Evolutionary conservation across 805 yeast genomes (phyloP).

Genomic region (Yarrowia alimentaria): DNA sequence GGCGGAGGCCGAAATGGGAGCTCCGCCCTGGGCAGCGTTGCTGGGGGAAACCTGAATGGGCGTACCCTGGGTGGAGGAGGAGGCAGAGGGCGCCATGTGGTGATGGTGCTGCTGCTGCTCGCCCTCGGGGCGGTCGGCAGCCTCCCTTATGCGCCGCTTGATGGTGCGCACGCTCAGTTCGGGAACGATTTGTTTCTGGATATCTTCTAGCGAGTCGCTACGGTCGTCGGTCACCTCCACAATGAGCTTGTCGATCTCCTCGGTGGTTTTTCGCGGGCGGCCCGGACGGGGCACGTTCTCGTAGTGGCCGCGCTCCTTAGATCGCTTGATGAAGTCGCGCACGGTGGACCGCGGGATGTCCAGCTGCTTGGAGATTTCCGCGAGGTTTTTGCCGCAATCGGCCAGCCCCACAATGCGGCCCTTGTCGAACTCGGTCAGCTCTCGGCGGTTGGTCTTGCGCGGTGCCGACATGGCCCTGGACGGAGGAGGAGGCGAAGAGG

Average conservation of each 20-base stretch:
- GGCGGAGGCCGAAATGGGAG: neutral
- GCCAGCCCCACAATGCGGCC: slow-evolving; percentile 30
- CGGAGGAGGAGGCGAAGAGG: neutral
- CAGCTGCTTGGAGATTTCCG: slow-evolving; percentile 28
- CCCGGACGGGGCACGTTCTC: slow-evolving; percentile 29
- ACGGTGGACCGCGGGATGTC: slow-evolving; percentile 29
- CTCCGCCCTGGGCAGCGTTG: too few species aligned
- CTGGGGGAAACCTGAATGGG: too few species aligned
- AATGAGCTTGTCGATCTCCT: slow-evolving; percentile 27
- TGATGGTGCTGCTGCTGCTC: too few species aligned
- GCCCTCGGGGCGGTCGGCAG: slow-evolving; percentile 8
- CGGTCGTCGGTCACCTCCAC: slow-evolving; percentile 26
- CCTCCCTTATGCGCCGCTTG: slow-evolving; percentile 28
- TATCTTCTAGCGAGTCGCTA: slow-evolving; percentile 26
- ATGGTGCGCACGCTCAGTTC: slow-evolving; percentile 28
- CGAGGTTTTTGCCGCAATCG: slow-evolving; percentile 28
- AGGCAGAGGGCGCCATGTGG: too few species aligned
- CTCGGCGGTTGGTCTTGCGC: slow-evolving; percentile 29
- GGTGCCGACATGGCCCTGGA: slow-evolving; percentile 3
- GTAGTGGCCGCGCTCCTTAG: slow-evolving; percentile 29
- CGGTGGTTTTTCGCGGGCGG: slow-evolving; percentile 27
- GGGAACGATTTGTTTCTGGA: slow-evolving; percentile 28
- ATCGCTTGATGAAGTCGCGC: slow-evolving; percentile 29
- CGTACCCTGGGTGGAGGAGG: too few species aligned
- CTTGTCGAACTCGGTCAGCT: slow-evolving; percentile 29